These are phyloP conservation scores for Aspergillaceae sp. DNA, from an alignment of 2,329 filamentous ascomycete species.

Conservation along the genomic window DNA sequence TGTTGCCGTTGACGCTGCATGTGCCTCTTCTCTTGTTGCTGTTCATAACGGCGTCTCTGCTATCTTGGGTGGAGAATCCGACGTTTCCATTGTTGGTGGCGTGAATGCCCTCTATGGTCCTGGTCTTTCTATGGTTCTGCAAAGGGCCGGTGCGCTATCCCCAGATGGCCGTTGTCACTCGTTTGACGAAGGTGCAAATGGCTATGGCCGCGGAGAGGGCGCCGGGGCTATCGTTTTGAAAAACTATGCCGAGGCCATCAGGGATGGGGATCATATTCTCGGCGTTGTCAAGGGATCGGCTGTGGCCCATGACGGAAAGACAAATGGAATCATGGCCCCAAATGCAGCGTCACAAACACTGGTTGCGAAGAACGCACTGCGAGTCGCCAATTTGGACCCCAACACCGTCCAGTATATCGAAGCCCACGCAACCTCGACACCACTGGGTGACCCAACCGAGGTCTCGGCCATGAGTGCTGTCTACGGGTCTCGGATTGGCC, in stretches of 20 bases:
- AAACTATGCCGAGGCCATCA: constrained; percentile 15
- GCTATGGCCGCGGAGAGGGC: constrained; percentile 26
- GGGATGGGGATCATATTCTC: constrained; percentile 22
- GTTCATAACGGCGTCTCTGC: constrained; percentile 11
- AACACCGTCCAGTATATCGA: constrained; percentile 12
- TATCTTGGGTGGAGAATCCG: constrained; percentile 9
- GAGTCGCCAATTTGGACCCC: constrained; percentile 9
- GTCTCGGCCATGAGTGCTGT: constrained; percentile 6
- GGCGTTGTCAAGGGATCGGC: constrained; percentile 23
- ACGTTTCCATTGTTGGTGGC: constrained; percentile 15
- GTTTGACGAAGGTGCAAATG: constrained; percentile 23
- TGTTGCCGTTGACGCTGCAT: constrained; percentile 16
- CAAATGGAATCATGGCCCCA: constrained; percentile 29
- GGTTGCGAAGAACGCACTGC: constrained; percentile 17
- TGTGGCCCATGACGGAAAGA: constrained; percentile 27
- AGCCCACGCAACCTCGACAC: constrained; percentile 16
- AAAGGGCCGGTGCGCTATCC: constrained; percentile 20
- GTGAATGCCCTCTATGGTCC: constrained; percentile 28
- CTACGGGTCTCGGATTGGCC: constrained; percentile 7
- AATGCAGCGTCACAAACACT: constrained; percentile 22
- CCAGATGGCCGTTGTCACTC: constrained; percentile 23
- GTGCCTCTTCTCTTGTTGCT: constrained; percentile 16
- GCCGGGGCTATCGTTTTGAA: constrained; percentile 24
- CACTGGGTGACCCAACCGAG: constrained; percentile 16
- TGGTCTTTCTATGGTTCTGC: constrained; percentile 22